Percentiles rank a stretch among this genome's conserved stretches.
These are phyloP conservation scores for Exophiala calicioides DNA, from an alignment of 2,329 filamentous ascomycete genomes.

Conservation along the genomic window DNA sequence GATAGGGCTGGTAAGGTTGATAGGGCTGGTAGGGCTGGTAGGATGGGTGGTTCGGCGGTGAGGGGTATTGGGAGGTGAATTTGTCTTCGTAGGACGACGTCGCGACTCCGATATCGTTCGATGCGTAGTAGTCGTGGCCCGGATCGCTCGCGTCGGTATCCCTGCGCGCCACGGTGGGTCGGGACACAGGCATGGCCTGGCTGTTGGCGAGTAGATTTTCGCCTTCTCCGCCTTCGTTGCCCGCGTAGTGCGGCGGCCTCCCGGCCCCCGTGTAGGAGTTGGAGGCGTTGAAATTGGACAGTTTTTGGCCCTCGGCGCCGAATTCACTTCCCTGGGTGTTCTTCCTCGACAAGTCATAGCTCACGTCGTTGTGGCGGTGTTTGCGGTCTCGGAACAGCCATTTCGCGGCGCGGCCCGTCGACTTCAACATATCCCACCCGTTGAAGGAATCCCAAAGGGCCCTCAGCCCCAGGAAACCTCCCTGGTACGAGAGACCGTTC, in stretches of 20 bases:
- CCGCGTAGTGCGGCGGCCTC: constrained; percentile 12
- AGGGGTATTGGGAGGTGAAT: constrained; percentile 6
- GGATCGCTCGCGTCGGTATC: constrained; percentile 8
- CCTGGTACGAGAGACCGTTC: constrained; percentile 52
- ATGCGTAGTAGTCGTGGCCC: constrained; percentile 9
- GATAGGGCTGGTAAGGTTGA: constrained; percentile 7
- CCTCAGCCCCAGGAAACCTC: constrained; percentile 64
- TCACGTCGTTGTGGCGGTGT: constrained; percentile 42
- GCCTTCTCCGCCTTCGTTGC: constrained; percentile 38
- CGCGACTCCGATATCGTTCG: constrained; percentile 28
- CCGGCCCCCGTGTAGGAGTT: constrained; percentile 16
- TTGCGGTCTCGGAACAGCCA: constrained; percentile 79
- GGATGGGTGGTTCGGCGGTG: constrained; percentile 2
- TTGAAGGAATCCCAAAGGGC: constrained; percentile 74
- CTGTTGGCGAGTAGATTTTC: constrained; percentile 42
- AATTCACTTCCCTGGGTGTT: constrained; percentile 15
- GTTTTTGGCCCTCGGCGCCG: constrained; percentile 16
- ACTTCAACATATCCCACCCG: constrained; percentile 79
- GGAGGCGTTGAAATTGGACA: constrained; percentile 10
- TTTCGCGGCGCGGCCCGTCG: constrained; percentile 71
- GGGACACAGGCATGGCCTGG: constrained; percentile 38
- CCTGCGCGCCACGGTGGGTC: constrained; percentile 1
- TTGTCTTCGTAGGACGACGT: constrained; percentile 22
- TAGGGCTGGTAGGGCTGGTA: constrained; percentile 3
- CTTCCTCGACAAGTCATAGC: constrained; percentile 37